A percentile compares a stretch with the other conserved stretches of the same genome.
Evolutionary conservation across 1,284 basidiomycete species (phyloP).

Genomic region (Ustilago xerochloae): DNA sequence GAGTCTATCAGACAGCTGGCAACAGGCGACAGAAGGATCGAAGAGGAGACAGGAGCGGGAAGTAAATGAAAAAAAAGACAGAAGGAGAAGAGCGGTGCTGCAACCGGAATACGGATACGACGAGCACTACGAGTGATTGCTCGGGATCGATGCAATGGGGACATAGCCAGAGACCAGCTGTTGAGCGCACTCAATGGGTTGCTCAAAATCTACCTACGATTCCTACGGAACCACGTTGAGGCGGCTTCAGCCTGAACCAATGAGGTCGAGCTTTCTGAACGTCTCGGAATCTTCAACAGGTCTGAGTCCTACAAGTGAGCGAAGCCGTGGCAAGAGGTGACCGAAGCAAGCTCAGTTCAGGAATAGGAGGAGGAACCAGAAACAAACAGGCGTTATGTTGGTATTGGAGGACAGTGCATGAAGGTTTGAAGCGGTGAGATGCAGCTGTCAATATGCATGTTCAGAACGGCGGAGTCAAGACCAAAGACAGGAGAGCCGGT

Average conservation of each 20-base stretch:
- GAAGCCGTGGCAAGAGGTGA: no score
- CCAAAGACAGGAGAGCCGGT: not conserved
- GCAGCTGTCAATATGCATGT: not conserved
- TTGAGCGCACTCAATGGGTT: no score
- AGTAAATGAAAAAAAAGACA: not conserved
- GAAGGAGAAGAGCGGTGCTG: not conserved
- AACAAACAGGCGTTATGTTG: not conserved
- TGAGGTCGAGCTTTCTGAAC: no score
- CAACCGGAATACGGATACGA: not conserved
- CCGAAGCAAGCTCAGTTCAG: no score
- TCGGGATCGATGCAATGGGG: conserved; percentile 8
- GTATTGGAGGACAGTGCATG: not conserved
- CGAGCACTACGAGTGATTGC: conserved; percentile 5
- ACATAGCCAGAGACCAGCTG: not conserved
- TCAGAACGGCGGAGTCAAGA: not conserved
- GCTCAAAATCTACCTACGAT: not conserved
- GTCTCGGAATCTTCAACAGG: no score
- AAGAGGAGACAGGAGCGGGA: not conserved
- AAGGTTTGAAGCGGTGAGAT: not conserved
- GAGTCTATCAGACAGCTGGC: no score
- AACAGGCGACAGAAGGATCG: not conserved
- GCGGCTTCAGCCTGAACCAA: no score
- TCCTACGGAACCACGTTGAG: not conserved
- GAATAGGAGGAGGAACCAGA: not conserved
- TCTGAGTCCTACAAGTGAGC: no score